These are phyloP conservation scores for Podospora comata DNA, from an alignment of 495 filamentous ascomycete species.

Conservation along the genomic window DNA sequence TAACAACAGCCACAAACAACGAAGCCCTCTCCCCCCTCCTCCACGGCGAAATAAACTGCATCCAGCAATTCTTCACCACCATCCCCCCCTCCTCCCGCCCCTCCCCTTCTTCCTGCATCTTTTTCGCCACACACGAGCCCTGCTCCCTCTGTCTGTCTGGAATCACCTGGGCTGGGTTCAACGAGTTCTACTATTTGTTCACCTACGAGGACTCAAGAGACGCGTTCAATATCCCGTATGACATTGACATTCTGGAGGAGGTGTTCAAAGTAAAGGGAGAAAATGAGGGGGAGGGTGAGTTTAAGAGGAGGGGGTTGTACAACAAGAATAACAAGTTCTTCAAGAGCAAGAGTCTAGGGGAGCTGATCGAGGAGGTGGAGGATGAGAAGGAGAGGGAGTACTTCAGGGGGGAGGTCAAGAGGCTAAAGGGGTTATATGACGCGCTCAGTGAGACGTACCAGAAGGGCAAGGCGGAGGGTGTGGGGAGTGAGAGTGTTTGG, in stretches of 20 bases:
- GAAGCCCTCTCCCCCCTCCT: conserved; percentile 38
- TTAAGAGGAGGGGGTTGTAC: conserved; percentile 35
- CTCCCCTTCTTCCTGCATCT: conserved; percentile 37
- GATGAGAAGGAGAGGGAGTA: conserved; percentile 17
- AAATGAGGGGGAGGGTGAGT: conserved; percentile 13
- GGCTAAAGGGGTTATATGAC: conserved; percentile 39
- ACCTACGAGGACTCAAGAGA: conserved; percentile 45
- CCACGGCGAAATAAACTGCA: conserved; percentile 47
- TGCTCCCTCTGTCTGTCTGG: conserved; percentile 42
- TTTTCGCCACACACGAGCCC: conserved; percentile 44
- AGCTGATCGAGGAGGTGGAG: conserved; percentile 30
- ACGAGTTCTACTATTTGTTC: conserved; percentile 45
- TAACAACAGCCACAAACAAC: conserved; percentile 41
- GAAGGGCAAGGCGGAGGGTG: conserved; percentile 33
- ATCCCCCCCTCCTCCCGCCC: conserved; percentile 23
- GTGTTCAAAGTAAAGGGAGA: conserved; percentile 39
- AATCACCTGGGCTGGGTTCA: conserved; percentile 46
- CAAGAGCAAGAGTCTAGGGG: conserved; percentile 34
- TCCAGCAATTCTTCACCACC: conserved; percentile 39
- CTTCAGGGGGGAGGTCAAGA: conserved; percentile 29
- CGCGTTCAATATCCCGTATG: conserved; percentile 40
- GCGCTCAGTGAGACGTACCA: conserved; percentile 38
- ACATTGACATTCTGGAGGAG: conserved; percentile 42
- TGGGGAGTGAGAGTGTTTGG: conserved; percentile 41
- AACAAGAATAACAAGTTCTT: conserved; percentile 44